These are phyloP conservation scores for Iberis amara DNA, from an alignment of 441 rosid species.

Conservation along the genomic window DNA sequence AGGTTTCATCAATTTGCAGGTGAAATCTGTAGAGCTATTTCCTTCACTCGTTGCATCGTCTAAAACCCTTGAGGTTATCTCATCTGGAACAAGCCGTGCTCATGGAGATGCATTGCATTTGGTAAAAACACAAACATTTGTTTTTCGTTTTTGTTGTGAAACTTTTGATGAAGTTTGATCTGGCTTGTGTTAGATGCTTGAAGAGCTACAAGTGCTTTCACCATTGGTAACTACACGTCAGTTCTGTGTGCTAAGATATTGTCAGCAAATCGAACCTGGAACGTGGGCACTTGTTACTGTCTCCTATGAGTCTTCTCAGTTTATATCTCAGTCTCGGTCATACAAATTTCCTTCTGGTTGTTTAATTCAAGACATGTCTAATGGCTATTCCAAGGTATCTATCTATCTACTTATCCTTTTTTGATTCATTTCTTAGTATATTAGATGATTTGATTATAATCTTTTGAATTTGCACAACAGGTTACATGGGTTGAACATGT, in stretches of 20 bases:
- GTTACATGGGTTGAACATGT: constrained; percentile 85
- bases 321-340: constrained; percentile 43
- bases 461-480: constrained; percentile 33
- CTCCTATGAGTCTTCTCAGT: constrained; percentile 67
- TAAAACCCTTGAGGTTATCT: constrained; percentile 59
- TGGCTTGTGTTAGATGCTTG: constrained; percentile 41
- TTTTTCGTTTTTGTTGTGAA: too few species aligned
- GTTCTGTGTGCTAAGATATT: constrained; percentile 65
- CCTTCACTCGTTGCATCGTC: constrained; percentile 64
- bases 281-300: constrained; percentile 76
- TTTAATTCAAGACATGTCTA: constrained; percentile 82
- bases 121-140: constrained; percentile 35
- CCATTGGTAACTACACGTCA: constrained; percentile 75
- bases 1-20: constrained; percentile 38
- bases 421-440: neutral
- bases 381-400: constrained; percentile 81
- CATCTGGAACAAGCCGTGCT: constrained; percentile 46
- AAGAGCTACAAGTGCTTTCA: constrained; percentile 80
- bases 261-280: constrained; percentile 81
- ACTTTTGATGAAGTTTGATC: neutral
- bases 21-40: constrained; percentile 63
- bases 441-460: constrained; percentile 5
- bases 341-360: constrained; percentile 81
- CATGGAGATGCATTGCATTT: constrained; percentile 56
- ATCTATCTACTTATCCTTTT: neutral